Evolutionary conservation across 768 basidiomycete genomes (phyloP), one percentile per base, ranked within the genome.

Genomic region (Gautieria morchelliformis): DNA sequence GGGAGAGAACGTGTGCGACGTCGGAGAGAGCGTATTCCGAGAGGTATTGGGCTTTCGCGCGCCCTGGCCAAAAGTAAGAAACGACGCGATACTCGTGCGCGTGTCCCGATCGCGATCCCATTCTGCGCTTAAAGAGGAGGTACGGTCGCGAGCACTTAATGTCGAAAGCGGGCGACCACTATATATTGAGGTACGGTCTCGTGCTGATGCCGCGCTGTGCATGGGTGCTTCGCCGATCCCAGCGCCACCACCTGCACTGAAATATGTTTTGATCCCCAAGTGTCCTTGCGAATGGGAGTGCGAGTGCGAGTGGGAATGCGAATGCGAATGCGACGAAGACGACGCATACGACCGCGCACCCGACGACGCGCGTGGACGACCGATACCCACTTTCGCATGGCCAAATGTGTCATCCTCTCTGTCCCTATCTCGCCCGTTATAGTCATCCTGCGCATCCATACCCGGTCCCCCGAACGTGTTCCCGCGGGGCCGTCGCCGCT

Each of bases 201-300:
- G 48, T 9, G 48, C 24, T 66, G 65, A 56, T 67, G 71, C 6
- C 60, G 65, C 35, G 61, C 0, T 15, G 65, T 49, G 66, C 32
- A 60, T 68, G 4, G 87, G 88, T 0, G 83, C 79, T 59, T 85
- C 83, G 30, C 86, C 86, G 20, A 89, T 77, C 24, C 82, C 85
- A 17, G 30, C 39, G 32, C 82, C 84, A 5, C 74, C 66, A 37
- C 72, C 66, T 62, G 78, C 77, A 5, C 63, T 14, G 71, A 71
- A 37, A 64, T 68, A 46, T 65, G 71, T 52, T 45, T 65, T 15
- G 63, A 57, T 24, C 51, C 52, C 7, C 52, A 64, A 37, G 51
- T 42, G 11, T 44, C 42, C 42, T 27, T 27, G 27, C 27, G 27
- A 27, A 8, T 41, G 12, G 4, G 40, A 41, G 12, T 14, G 40